A percentile compares a stretch with the other conserved stretches of the same genome.
Conservation (phyloP, 1,139 yeast genomes). For the Saccharomyces hybrid region DNA sequence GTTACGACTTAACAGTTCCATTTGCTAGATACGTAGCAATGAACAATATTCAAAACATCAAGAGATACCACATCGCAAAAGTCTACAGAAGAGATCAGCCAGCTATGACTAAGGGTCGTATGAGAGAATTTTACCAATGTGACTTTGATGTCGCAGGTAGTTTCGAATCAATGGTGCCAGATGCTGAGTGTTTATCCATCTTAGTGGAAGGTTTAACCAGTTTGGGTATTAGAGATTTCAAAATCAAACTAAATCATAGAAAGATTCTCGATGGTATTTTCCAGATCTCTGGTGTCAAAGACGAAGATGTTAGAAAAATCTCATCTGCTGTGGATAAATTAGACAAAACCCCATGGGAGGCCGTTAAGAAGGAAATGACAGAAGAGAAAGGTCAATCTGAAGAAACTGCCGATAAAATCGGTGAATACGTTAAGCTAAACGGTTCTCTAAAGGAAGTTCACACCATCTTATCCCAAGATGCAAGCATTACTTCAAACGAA, state of each 20-base stretch:
- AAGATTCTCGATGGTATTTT: slow-evolving; percentile 93
- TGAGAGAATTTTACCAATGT: slow-evolving; percentile 99
- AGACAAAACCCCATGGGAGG: slow-evolving; percentile 94
- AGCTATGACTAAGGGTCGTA: slow-evolving; percentile 98
- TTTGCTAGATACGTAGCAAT: slow-evolving; percentile 95
- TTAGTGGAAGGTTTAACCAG: slow-evolving; percentile 77
- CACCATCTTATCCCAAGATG: slow-evolving; percentile 48
- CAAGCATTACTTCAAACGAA: slow-evolving; percentile 51
- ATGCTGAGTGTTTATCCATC: slow-evolving; percentile 77
- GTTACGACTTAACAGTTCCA: slow-evolving; percentile 96
- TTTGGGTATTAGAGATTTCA: slow-evolving; percentile 81
- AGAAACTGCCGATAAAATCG: slow-evolving; percentile 87
- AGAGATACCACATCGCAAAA: slow-evolving; percentile 94
- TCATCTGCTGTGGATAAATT: slow-evolving; percentile 95
- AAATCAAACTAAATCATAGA: slow-evolving; percentile 88
- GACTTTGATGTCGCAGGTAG: slow-evolving; percentile 93
- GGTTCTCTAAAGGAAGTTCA: slow-evolving; percentile 72
- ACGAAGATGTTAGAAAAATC: slow-evolving; percentile 86
- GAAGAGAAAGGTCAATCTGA: slow-evolving; percentile 85
- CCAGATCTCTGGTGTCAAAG: slow-evolving; percentile 89
- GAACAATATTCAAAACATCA: slow-evolving; percentile 82
- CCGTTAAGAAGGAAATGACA: slow-evolving; percentile 83
- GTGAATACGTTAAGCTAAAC: slow-evolving; percentile 78
- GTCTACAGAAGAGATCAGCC: slow-evolving; percentile 99
- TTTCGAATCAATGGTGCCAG: slow-evolving; percentile 93